A percentile compares a stretch with the other conserved stretches of the same genome.
Evolutionary conservation across 2,329 filamentous ascomycete genomes (phyloP).

Genomic region (Pseudocercospora macadamiae): DNA sequence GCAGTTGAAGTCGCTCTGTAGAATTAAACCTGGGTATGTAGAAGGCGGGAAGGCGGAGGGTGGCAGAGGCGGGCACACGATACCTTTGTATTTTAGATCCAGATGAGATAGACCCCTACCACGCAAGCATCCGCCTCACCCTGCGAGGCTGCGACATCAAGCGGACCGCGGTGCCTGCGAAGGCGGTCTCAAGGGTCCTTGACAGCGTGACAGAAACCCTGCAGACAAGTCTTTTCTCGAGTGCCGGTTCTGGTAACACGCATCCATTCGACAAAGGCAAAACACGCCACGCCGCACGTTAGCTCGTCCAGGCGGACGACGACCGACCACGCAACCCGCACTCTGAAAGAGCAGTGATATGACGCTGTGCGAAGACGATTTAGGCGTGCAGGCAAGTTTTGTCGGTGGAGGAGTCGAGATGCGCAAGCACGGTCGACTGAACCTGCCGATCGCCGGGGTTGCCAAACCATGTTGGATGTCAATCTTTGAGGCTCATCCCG

Average conservation of each 20-base stretch:
- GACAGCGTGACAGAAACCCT: background rate
- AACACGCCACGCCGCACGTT: conserved; percentile 7
- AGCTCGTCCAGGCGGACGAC: background rate
- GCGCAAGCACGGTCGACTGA: conserved; percentile 1
- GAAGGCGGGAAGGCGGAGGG: conserved; percentile 10
- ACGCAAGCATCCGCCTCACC: conserved; percentile 7
- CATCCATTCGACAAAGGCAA: conserved; percentile 7
- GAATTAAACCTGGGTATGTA: no score
- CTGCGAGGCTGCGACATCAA: conserved; percentile 3
- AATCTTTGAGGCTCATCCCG: conserved; percentile 5
- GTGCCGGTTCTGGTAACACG: conserved; percentile 10
- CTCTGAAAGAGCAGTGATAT: background rate
- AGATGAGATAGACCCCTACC: conserved; percentile 12
- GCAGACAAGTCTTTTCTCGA: background rate
- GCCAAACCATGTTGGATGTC: background rate
- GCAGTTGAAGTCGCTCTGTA: no score
- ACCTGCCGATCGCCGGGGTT: conserved; percentile 14
- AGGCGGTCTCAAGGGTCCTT: background rate
- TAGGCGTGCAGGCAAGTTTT: conserved; percentile 4
- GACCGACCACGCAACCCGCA: background rate
- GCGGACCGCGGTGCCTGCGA: conserved; percentile 8
- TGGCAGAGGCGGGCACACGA: conserved; percentile 7
- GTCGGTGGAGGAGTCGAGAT: conserved; percentile 7
- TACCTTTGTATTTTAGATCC: conserved; percentile 10
- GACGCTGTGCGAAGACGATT: background rate